Conservation (phyloP, 495 filamentous ascomycete species). For the Talaromyces trachyspermus region DNA sequence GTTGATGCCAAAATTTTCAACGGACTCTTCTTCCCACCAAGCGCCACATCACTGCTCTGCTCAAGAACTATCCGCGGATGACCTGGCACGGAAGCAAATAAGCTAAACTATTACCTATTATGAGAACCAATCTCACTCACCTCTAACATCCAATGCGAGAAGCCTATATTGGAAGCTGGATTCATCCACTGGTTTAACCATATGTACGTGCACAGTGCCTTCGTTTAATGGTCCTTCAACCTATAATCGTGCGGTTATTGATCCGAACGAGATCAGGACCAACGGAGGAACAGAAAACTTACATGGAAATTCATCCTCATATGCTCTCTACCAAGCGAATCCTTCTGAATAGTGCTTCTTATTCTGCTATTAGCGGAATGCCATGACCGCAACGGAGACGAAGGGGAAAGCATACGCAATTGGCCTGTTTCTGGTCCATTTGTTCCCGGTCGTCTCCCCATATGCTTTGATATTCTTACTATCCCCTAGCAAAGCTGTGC, state of each 20-base stretch:
- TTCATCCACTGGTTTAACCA: conserved; percentile 57
- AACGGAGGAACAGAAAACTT: conserved; percentile 9
- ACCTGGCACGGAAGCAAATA: no score
- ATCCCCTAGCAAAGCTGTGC: conserved; percentile 67
- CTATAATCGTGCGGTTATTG: conserved; percentile 28
- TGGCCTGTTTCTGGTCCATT: conserved; percentile 78
- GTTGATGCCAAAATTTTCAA: conserved; percentile 45
- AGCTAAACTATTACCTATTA: no score
- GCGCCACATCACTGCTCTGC: conserved; percentile 29
- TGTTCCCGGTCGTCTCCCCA: conserved; percentile 74
- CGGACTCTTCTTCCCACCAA: conserved; percentile 17
- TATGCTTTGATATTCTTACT: conserved; percentile 69
- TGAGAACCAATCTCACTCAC: conserved; percentile 20
- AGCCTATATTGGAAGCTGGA: conserved; percentile 72
- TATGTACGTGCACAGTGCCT: conserved; percentile 70
- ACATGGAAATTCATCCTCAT: conserved; percentile 85
- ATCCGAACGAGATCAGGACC: conserved; percentile 14
- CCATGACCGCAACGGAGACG: neutral
- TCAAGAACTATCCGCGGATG: conserved; percentile 44
- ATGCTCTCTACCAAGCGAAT: conserved; percentile 71
- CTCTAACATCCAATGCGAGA: conserved; percentile 71
- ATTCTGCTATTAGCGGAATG: neutral
- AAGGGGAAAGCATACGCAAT: conserved; percentile 56
- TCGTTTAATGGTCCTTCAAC: conserved; percentile 73
- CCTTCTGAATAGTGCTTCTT: conserved; percentile 60